Base-by-base conservation (phyloP, 164 flowering plant species). In the Annona squamosa region DNA sequence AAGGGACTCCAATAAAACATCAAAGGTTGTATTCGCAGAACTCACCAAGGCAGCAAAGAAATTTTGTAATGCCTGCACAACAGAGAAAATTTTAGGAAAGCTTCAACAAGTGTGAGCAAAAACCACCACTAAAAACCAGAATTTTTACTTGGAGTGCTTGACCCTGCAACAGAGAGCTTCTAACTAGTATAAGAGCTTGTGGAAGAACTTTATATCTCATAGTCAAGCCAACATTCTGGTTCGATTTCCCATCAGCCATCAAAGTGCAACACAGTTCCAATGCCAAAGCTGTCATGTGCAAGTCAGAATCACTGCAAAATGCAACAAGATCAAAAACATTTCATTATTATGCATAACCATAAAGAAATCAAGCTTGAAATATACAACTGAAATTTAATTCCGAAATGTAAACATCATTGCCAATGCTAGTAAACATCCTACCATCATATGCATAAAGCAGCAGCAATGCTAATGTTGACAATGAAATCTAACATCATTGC, bases 271-370 rank as follows among this genome's bases (percentile, higher is more conserved):
- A 96, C n/a, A 93, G 90, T 76, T 93, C 98, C 83, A 96, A 81
- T 26, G 98, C 94, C 69, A 93, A 91, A 63, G 99, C 98, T 1
- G 98, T 86, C 98, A 96, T 96, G 79, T 93, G 98, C 85, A 96
- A 84, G 78, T 96, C 99, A 71, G 93, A 87, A 79, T 93, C 99
- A 86, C 99, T 96, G 91, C 67, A 77, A 74, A 73, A 61, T 17
- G 46, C 9, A 12, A 46, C 4, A 75, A 45, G 3, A 5, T 2
- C 4, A 48, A 74, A 26, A 4, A 18, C 13, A 64, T 64, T 19
- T 9, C 9, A 52, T 52, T 9, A 52, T 52, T 16, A 52, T 52
- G 10, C 59, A 52, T 5, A 52, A 52, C 13, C 59, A 10, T 16
- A 52, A 52, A 52, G 59, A 52, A 52, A 9, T 52, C 59, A 12